Evolutionary conservation across 2,329 filamentous ascomycete species (phyloP), one percentile per base, ranked within the genome.

Genomic region (Phialocephala subalpina): DNA sequence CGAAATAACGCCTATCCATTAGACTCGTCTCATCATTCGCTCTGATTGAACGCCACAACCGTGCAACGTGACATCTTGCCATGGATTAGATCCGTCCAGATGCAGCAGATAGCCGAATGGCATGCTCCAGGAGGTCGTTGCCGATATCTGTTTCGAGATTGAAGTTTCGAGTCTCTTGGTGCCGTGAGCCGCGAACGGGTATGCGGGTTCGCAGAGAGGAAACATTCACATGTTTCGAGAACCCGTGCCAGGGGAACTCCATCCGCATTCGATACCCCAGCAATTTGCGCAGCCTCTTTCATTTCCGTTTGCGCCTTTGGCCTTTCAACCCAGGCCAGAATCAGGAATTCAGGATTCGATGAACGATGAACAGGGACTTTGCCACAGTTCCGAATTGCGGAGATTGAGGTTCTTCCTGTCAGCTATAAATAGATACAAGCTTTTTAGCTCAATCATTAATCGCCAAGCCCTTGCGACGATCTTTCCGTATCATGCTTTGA

Each of bases 51-150:
- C 49, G 49, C 49, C 49, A 53, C 49, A 53, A 18, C 49, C 49
- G 49, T 53, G 49, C 27, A 53, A 53, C 49, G 27, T 53, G 49
- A 27, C 49, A 53, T 29, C 12, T 53, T 22, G 12, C 47, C 18
- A 18, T 47, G 42, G 18, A 40, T 12, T 40, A 9, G 47, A 14
- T 11, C 49, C 25, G 49, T 53, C 49, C 18, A 49, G 49, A 33
- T 33, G 29, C 29, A 33, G 29, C 29, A 4, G 29, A 53, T 53
- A 53, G 27, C 49, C 49, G 45, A 53, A 33, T 53, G 49, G 25
- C 18, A 53, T 33, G 49, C 49, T 33, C 3, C 25, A 53, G 49
- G 25, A 53, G 45, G 14, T 53, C 49, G 5, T n/a, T 53, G 22
- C 49, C 49, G 49, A 27, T 27, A 16, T 11, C 25, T 20, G 18